A percentile compares a stretch with the other conserved stretches of the same genome.
phyloP scores from a whole-genome alignment of 2,329 filamentous ascomycete genomes.

The Pseudogymnoascus sp. region DNA sequence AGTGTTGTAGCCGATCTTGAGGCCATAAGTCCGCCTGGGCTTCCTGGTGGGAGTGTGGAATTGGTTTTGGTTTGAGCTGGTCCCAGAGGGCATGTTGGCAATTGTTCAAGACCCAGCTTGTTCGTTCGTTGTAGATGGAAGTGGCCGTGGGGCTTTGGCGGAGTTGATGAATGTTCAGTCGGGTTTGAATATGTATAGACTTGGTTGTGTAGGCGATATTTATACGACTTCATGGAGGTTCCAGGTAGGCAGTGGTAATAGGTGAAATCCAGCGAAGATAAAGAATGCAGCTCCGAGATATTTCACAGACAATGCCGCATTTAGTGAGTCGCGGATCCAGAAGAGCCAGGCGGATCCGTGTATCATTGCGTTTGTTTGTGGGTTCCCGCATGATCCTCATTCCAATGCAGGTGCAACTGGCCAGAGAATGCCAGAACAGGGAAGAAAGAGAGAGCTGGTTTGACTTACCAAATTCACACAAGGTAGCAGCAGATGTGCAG shows the following conservation, averaged over 20 bases:
- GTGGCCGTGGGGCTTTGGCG: neutral
- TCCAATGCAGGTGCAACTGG: slow-evolving; percentile 2
- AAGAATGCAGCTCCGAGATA: neutral
- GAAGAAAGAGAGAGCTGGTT: neutral
- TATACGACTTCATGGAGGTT: neutral
- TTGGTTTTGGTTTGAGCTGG: neutral
- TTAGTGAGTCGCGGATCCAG: neutral
- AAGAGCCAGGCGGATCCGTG: neutral
- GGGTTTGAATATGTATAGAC: neutral
- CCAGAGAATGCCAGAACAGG: neutral
- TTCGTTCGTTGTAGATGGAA: neutral
- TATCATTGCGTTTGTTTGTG: neutral
- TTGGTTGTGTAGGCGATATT: neutral
- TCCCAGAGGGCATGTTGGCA: neutral
- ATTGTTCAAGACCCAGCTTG: neutral
- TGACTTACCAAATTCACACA: neutral
- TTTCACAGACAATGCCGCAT: neutral
- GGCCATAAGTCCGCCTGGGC: neutral
- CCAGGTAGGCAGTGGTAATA: neutral
- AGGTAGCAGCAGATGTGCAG: slow-evolving; percentile 5
- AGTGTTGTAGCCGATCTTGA: slow-evolving; percentile 1
- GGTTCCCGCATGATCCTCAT: neutral
- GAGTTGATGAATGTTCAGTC: neutral
- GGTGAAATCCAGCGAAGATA: neutral
- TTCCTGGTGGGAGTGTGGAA: neutral